Percentiles rank a stretch among this genome's conserved stretches.
Evolutionary conservation across 495 filamentous ascomycete species (phyloP).

Genomic region (Daldinia vernicosa): DNA sequence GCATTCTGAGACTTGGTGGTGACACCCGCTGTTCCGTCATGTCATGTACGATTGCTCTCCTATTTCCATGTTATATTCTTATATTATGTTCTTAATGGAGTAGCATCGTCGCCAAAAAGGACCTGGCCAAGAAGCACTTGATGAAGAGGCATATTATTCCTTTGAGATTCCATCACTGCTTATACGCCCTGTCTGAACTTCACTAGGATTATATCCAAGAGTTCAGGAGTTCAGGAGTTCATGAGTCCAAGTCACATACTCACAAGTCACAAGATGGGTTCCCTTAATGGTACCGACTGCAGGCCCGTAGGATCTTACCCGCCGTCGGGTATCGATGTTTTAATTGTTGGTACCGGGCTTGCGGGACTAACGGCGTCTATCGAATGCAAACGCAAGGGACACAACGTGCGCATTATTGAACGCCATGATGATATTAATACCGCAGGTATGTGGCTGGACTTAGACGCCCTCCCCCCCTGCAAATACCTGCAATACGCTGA

Average conservation of each 20-base stretch:
- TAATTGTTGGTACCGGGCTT: conserved; percentile 71
- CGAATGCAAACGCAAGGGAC: conserved; percentile 71
- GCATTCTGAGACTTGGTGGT: conserved; percentile 5
- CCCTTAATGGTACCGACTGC: conserved; percentile 35
- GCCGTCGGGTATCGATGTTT: conserved; percentile 61
- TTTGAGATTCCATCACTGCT: background rate
- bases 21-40: conserved; percentile 18
- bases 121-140: background rate
- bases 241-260: background rate
- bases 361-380: conserved; percentile 71
- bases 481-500: conserved; percentile 7
- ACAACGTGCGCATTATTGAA: conserved; percentile 67
- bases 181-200: conserved; percentile 2
- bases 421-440: conserved; percentile 54
- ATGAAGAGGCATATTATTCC: background rate
- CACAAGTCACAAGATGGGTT: conserved; percentile 43
- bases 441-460: conserved; percentile 40
- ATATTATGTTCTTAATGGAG: conserved; percentile 23
- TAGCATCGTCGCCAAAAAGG: conserved; percentile 5
- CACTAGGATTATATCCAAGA: background rate
- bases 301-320: conserved; percentile 54
- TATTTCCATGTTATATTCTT: too few species aligned
- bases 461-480: background rate
- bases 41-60: conserved; percentile 6
- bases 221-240: background rate